Percentiles rank a stretch among this genome's conserved stretches.
These are phyloP conservation scores for Metarhizium sp. DNA, from an alignment of 2,329 filamentous ascomycete species.

Conservation along the genomic window DNA sequence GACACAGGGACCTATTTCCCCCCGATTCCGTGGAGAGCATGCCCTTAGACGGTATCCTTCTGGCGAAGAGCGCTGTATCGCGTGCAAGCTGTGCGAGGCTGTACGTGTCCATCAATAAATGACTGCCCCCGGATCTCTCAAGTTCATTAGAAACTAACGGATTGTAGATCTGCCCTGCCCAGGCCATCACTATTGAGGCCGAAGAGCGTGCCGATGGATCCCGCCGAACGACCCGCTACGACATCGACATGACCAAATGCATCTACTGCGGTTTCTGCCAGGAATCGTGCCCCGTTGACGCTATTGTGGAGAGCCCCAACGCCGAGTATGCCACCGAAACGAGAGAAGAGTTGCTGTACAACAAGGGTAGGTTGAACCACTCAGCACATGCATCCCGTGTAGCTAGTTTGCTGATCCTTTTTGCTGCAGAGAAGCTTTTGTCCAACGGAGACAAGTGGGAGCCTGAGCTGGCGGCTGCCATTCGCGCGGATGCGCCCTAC, in stretches of 20 bases:
- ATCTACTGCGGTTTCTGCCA: conserved; percentile 99
- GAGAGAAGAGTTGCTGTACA: conserved; percentile 91
- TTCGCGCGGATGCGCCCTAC: conserved; percentile 89
- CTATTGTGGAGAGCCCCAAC: conserved; percentile 60
- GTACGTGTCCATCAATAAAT: conserved; percentile 24
- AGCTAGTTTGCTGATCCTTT: background rate
- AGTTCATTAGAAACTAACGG: background rate
- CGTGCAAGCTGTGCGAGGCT: conserved; percentile 98
- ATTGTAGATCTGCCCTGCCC: conserved; percentile 75
- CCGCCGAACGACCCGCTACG: conserved; percentile 90
- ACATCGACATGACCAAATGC: conserved; percentile 99
- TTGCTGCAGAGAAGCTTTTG: conserved; percentile 61
- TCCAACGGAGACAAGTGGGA: conserved; percentile 96
- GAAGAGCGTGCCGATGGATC: conserved; percentile 96
- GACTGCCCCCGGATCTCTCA: background rate
- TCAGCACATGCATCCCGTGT: background rate
- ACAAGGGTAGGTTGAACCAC: conserved; percentile 54
- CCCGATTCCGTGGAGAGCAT: conserved; percentile 96
- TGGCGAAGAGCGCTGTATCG: conserved; percentile 97
- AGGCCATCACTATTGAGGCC: conserved; percentile 98
- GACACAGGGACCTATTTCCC: conserved; percentile 79
- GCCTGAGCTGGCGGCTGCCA: conserved; percentile 85
- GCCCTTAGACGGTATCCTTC: conserved; percentile 92
- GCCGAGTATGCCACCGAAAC: conserved; percentile 56
- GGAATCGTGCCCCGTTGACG: conserved; percentile 96